A percentile compares a stretch with the other conserved stretches of the same genome.
Conservation (phyloP, 225 moss, liverwort and hornwort species). For the Neckera pumila region DNA sequence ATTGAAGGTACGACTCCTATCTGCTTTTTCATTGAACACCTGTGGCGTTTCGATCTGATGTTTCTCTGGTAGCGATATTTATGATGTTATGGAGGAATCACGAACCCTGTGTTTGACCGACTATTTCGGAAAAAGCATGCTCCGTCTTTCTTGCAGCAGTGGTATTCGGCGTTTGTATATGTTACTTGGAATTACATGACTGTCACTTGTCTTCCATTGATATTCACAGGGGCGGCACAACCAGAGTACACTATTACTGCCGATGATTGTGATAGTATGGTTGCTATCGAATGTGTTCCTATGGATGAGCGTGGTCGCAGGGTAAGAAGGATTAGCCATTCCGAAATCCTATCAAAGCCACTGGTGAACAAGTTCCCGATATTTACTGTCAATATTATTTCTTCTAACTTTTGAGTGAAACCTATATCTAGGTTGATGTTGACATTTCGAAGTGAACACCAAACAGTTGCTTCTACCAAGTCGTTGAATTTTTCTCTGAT, state of each 20-base stretch:
- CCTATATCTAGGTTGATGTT: neutral
- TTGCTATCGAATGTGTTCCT: conserved; percentile 96
- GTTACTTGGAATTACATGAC: neutral
- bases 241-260: conserved; percentile 97
- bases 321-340: conserved; percentile 20
- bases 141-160: neutral
- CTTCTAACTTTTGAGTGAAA: neutral
- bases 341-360: neutral
- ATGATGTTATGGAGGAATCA: neutral
- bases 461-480: neutral
- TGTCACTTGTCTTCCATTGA: neutral
- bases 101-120: neutral
- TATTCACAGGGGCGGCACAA: conserved; percentile 74
- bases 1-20: conserved; percentile 58
- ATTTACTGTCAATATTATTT: neutral
- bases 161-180: neutral
- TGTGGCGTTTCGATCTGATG: neutral
- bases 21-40: neutral
- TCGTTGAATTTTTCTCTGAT: neutral
- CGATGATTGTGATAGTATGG: conserved; percentile 93
- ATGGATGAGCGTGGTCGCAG: conserved; percentile 96
- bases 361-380: neutral
- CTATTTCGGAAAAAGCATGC: neutral
- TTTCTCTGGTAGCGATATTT: neutral
- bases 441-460: neutral